Evolutionary conservation across 2,329 filamentous ascomycete genomes (phyloP), one percentile per base, ranked within the genome.

Genomic region (Alternaria sp.): DNA sequence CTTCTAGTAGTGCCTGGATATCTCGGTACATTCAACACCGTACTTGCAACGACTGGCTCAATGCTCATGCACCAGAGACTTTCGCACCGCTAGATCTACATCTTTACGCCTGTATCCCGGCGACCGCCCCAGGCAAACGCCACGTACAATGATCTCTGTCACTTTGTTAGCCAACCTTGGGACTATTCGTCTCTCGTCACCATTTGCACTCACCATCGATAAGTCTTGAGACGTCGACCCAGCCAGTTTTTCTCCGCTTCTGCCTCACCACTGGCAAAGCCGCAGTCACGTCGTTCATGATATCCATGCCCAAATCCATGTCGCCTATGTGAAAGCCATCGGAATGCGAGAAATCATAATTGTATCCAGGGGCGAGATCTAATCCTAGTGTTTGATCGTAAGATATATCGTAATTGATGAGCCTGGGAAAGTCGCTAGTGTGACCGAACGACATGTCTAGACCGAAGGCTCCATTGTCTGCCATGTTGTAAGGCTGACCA

Each of bases 71-170:
- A 81, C 71, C 55, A 81, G 64, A 28, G 78, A 67, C 46, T 72
- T 63, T 36, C 69, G 64, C 50, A 84, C 71, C 16, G 81, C 81
- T 41, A 67, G 56, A 68, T 83, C 81, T 14, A 83, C 75, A 66
- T 82, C 79, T 45, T 76, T 76, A 48, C 77, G 73, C 60, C 80
- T 75, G 60, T 81, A 83, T 1, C 81, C 81, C 4, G 82, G 80
- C 9, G 78, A 69, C 32, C 80, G 74, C n/a, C 81, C 81, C 10
- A 83, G 72, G 62, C 82, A 84, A 25, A 82, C 74, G 18, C 67
- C 75, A 30, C 75, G 70, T 34, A 74, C 75, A 56, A 79, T 73
- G 9, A 81, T 62, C 32, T 74, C 79, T 81, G 52, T 30, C 18
- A 41, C 43, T 25, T 14, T n/a, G 67, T 78, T 64, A 81, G 73